phyloP scores from a whole-genome alignment of 1,284 basidiomycete species.

The Malassezia sympodialis region DNA sequence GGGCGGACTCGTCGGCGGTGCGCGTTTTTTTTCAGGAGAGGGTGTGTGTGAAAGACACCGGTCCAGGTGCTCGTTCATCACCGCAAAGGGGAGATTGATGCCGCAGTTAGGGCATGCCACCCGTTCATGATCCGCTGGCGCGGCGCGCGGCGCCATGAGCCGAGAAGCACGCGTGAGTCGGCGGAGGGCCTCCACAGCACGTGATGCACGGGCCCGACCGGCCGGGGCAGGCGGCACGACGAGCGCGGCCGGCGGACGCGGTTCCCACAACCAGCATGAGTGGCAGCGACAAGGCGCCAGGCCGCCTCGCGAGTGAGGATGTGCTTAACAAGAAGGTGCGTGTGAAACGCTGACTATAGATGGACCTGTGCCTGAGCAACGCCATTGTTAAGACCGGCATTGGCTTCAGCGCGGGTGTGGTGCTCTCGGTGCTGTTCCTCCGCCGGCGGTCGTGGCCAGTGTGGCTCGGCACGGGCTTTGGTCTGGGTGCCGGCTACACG shows the following conservation, averaged over 20 bases:
- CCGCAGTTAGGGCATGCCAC: constrained; percentile 35
- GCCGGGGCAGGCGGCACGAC: background rate
- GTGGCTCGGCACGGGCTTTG: constrained; percentile 81
- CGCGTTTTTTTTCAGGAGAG: constrained; percentile 2
- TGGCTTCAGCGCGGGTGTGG: constrained; percentile 85
- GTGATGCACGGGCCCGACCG: background rate
- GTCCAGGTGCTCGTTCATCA: constrained; percentile 40
- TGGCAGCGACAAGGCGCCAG: constrained; percentile 8
- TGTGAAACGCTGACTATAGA: constrained; percentile 17
- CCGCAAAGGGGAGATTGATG: constrained; percentile 20
- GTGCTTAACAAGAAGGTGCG: constrained; percentile 15
- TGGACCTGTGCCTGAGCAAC: constrained; percentile 50
- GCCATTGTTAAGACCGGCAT: constrained; percentile 64
- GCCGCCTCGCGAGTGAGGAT: constrained; percentile 15
- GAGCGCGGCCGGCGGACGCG: background rate
- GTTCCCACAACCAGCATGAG: constrained; percentile 6
- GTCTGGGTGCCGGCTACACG: constrained; percentile 69
- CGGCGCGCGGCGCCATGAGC: background rate
- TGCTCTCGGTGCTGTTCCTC: constrained; percentile 88
- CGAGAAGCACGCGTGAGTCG: background rate
- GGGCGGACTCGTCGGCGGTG: background rate
- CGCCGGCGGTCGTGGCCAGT: constrained; percentile 92
- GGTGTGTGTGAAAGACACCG: constrained; percentile 20
- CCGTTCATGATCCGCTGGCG: constrained; percentile 18
- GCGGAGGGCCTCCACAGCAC: background rate